These are phyloP conservation scores for Spergularia marina DNA, from an alignment of 148 eudicot genomes.

Conservation along the genomic window DNA sequence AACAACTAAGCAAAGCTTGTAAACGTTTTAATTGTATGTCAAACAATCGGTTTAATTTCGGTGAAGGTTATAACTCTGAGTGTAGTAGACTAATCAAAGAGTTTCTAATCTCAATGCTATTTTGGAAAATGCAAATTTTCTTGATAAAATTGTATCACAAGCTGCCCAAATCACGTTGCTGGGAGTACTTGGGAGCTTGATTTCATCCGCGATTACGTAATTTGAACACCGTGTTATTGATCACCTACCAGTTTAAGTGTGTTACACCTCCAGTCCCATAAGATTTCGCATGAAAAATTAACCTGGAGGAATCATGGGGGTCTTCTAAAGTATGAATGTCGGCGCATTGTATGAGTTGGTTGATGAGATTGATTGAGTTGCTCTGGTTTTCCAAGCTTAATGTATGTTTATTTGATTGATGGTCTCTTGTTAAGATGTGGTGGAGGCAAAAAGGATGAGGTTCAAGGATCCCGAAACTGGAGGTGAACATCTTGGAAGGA, in stretches of 20 bases:
- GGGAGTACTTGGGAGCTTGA: not conserved
- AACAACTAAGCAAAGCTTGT: not conserved
- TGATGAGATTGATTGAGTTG: not conserved
- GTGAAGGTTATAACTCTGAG: not conserved
- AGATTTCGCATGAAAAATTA: not conserved
- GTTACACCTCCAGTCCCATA: not conserved
- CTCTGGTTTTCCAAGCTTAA: not conserved
- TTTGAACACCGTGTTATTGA: not conserved
- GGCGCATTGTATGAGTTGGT: not conserved
- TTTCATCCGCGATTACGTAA: not conserved
- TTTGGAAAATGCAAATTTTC: not conserved
- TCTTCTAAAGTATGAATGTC: not conserved
- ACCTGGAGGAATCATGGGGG: not conserved
- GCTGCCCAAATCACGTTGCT: not conserved
- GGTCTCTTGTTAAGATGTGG: slow-evolving; percentile 27
- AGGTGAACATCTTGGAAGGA: slow-evolving; percentile 8
- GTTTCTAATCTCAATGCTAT: not conserved
- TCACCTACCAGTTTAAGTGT: not conserved
- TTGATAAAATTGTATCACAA: not conserved
- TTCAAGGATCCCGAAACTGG: slow-evolving; percentile 32
- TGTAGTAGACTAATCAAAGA: not conserved
- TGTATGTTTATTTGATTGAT: not conserved
- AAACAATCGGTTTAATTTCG: not conserved
- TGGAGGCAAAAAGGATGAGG: slow-evolving; percentile 42
- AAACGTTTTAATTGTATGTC: not conserved